Evolutionary conservation across 148 eudicot species (phyloP), one percentile per base, ranked within the genome.

Genomic region (Diospyros lotus): DNA sequence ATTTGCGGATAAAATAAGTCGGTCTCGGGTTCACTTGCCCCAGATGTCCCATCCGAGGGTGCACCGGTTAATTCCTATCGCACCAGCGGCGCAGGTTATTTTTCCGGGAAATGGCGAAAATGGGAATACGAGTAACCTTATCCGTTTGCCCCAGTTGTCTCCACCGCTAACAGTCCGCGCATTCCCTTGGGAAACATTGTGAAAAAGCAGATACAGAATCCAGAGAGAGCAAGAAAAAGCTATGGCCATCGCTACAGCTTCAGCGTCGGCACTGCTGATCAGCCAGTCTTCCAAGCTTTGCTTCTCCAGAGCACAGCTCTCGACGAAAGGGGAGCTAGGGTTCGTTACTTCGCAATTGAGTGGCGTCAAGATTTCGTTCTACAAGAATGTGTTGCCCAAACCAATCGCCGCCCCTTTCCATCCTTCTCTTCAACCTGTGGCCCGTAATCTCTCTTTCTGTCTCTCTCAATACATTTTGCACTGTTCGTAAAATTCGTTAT

Each of bases 271-370:
- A 66, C 63, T 78, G 62, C 50, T 83, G 69, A 75, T 78, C 14
- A 80, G 69, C 81, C 79, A 68, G 52, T 15, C 78, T 38, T 67
- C 63, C 65, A 51, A 18, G 52, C 28, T 78, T 6, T 76, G 68
- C 78, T 77, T 74, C 59, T 64, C 74, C 6, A 78, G 74, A 64
- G 71, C 78, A 45, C 82, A 74, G 58, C 45, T 75, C 4, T 45
- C 75, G 4, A 39, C 77, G 60, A 54, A 7, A 58, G 54, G 73
- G 1, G 79, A 84, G 12, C 75, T 90, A 69, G 81, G 87, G 71
- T 90, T 86, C 55, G 58, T 83, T 75, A 75, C 86, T n/a, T 90
- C 94, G 13, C 88, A 84, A 68, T 59, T 90, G 42, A 78, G 79
- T 64, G 88, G 91, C 40, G 61, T 86, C 77, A 78, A 78, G n/a